These are phyloP conservation scores for Eruca vesicaria DNA, from an alignment of 441 rosid species.

Conservation along the genomic window DNA sequence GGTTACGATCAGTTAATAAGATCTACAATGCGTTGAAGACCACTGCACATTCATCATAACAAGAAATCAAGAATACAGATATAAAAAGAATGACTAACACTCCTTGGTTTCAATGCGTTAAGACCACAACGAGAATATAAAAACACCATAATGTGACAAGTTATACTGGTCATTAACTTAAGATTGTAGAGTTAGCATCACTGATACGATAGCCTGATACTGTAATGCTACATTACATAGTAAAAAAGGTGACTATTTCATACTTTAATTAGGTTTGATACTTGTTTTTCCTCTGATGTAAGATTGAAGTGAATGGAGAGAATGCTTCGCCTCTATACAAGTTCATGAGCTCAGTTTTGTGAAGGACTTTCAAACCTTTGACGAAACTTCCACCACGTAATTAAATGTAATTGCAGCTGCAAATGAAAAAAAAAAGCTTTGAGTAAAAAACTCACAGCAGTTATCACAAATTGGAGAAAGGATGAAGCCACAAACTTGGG, in stretches of 20 bases:
- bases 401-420: no score
- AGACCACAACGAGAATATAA: not conserved
- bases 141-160: not conserved
- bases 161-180: not conserved
- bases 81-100: no score
- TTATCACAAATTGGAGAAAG: no score
- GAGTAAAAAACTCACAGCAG: no score
- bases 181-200: not conserved
- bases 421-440: no score
- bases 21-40: not conserved
- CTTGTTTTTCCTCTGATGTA: no score
- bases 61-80: not conserved
- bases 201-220: not conserved
- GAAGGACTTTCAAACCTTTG: no score
- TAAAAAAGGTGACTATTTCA: not conserved
- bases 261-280: conserved; percentile 9
- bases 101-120: not conserved
- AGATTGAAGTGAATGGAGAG: no score
- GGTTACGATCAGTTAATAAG: not conserved
- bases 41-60: not conserved
- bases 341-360: no score
- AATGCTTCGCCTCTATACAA: not conserved
- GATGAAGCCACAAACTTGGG: no score
- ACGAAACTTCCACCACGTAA: no score
- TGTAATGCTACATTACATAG: conserved; percentile 19